Percentiles rank a stretch among this genome's conserved stretches.
Evolutionary conservation across 2,329 filamentous ascomycete species (phyloP).

Genomic region (Penicillium expansum): DNA sequence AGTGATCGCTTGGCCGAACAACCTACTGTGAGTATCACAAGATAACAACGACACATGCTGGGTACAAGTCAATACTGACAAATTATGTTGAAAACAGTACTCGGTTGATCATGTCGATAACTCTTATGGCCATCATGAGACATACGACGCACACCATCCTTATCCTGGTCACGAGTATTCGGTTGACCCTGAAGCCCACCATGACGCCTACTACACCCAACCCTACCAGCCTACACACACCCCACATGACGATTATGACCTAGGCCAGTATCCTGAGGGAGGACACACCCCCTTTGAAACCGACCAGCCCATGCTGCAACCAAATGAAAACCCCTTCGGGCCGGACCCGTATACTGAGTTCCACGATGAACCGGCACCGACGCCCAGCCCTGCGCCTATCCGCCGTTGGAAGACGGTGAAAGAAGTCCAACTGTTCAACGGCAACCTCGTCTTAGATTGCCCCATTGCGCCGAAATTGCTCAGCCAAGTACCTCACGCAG

Average conservation of each 20-base stretch:
- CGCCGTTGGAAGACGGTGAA: constrained; percentile 98
- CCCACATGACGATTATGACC: constrained; percentile 55
- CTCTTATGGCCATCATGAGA: constrained; percentile 62
- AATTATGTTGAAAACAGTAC: constrained; percentile 49
- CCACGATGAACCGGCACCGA: constrained; percentile 42
- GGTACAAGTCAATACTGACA: constrained; percentile 3
- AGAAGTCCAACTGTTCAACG: constrained; percentile 94
- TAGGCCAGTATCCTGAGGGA: constrained; percentile 52
- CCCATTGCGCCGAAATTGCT: constrained; percentile 86
- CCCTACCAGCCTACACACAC: constrained; percentile 69
- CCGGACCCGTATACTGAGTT: constrained; percentile 57
- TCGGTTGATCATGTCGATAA: constrained; percentile 66
- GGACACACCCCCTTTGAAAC: constrained; percentile 63
- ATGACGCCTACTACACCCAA: constrained; percentile 81
- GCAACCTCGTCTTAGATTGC: constrained; percentile 95
- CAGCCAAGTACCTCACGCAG: constrained; percentile 80
- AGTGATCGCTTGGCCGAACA: constrained; percentile 79
- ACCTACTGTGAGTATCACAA: constrained; percentile 66
- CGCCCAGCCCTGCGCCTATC: constrained; percentile 60
- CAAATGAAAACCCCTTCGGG: constrained; percentile 61
- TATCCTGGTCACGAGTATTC: constrained; percentile 66
- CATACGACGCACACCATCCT: constrained; percentile 55
- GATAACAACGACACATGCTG: neutral
- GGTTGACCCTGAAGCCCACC: constrained; percentile 78
- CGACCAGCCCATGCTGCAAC: constrained; percentile 68